These are phyloP conservation scores for Amanita pseudoporphyria DNA, from an alignment of 768 basidiomycete species.

Conservation along the genomic window DNA sequence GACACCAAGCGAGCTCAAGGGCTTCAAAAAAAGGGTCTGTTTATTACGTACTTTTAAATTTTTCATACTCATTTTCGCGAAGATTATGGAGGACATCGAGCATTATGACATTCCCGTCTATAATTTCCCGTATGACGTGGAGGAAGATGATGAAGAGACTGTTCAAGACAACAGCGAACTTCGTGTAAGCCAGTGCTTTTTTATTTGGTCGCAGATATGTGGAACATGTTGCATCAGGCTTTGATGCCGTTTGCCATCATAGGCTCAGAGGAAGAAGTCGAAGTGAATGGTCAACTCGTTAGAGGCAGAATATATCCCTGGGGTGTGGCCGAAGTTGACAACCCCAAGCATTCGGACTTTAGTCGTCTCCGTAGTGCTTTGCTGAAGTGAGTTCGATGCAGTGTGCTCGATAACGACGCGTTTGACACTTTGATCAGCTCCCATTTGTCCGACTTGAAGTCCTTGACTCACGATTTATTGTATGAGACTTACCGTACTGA, in stretches of 20 bases:
- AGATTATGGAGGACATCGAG: conserved; percentile 99
- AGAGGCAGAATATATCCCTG: conserved; percentile 96
- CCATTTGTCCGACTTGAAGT: conserved; percentile 91
- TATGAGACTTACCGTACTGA: conserved; percentile 98
- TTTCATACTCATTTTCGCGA: conserved; percentile 3
- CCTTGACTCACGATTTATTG: conserved; percentile 85
- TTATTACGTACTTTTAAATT: not conserved
- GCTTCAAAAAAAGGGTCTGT: conserved; percentile 89
- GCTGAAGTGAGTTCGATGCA: conserved; percentile 54
- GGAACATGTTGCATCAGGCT: conserved; percentile 35
- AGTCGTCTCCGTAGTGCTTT: conserved; percentile 86
- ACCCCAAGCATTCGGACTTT: conserved; percentile 99
- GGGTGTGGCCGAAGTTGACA: conserved; percentile 98
- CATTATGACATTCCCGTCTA: conserved; percentile 97
- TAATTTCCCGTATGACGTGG: conserved; percentile 99
- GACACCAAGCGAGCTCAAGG: conserved; percentile 86
- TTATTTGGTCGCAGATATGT: conserved; percentile 2
- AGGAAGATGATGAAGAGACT: conserved; percentile 99
- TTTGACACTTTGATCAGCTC: conserved; percentile 42
- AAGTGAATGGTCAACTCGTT: conserved; percentile 83
- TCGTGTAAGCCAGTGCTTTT: conserved; percentile 42
- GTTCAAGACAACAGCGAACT: conserved; percentile 96
- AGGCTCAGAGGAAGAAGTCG: conserved; percentile 95
- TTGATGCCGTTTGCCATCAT: conserved; percentile 96
- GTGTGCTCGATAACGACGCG: not conserved